phyloP scores from a whole-genome alignment of 768 basidiomycete species.

The Suillus lakei region DNA sequence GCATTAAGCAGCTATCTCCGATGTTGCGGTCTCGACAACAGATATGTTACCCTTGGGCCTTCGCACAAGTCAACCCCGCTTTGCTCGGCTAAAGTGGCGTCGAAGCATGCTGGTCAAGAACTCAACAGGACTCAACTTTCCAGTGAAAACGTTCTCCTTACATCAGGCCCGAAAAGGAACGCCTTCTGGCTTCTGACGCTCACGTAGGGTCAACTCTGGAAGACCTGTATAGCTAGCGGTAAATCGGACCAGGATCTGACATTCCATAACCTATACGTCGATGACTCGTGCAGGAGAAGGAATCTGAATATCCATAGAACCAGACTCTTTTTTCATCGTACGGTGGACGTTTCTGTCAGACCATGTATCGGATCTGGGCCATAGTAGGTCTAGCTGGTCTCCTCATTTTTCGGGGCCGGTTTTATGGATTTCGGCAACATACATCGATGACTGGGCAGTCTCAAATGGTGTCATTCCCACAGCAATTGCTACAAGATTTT shows the following conservation, averaged over 20 bases:
- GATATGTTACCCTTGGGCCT: not conserved
- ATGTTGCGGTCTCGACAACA: not conserved
- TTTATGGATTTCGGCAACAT: not conserved
- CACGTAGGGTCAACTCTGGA: slow-evolving; percentile 16
- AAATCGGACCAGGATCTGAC: not conserved
- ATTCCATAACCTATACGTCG: slow-evolving; percentile 1
- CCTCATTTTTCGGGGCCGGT: slow-evolving; percentile 12
- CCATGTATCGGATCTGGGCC: slow-evolving; percentile 20
- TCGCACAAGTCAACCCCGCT: slow-evolving; percentile 12
- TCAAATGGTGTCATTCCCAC: slow-evolving; percentile 17
- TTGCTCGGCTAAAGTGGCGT: not conserved
- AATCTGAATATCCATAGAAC: slow-evolving; percentile 10
- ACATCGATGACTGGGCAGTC: slow-evolving; percentile 5
- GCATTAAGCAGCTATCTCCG: not conserved
- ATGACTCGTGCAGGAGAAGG: slow-evolving; percentile 14
- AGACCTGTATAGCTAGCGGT: slow-evolving; percentile 22
- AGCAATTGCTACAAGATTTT: slow-evolving; percentile 26
- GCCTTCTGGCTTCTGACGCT: slow-evolving; percentile 13
- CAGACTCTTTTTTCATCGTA: slow-evolving; percentile 18
- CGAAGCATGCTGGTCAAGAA: not conserved
- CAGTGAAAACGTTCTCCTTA: slow-evolving; percentile 18
- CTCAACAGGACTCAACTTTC: not conserved
- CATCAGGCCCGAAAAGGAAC: slow-evolving; percentile 20
- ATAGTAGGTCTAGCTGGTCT: slow-evolving; percentile 17
- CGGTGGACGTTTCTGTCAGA: slow-evolving; percentile 19